Evolutionary conservation across 306 rosid species (phyloP).

Genomic region (Quercus aquifolioides): DNA sequence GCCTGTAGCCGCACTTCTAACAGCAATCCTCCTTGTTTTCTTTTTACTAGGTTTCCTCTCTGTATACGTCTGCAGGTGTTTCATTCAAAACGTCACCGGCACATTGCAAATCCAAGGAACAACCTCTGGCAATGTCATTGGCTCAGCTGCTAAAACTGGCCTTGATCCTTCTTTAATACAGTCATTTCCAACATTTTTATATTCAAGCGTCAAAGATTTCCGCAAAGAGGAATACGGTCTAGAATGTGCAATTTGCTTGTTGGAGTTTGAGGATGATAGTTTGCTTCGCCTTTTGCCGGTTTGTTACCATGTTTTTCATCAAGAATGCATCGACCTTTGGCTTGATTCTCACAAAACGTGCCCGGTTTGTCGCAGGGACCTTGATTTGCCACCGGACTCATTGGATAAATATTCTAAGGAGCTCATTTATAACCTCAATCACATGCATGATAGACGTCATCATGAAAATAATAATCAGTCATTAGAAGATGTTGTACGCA

Average conservation of each 20-base stretch:
- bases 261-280: constrained; percentile 59
- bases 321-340: constrained; percentile 80
- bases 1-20: constrained; percentile 35
- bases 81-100: constrained; percentile 20
- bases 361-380: constrained; percentile 71
- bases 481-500: constrained; percentile 13
- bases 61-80: constrained; percentile 46
- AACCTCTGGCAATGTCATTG: constrained; percentile 23
- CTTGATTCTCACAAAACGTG: constrained; percentile 67
- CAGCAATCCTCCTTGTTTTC: constrained; percentile 40
- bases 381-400: constrained; percentile 14
- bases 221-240: constrained; percentile 37
- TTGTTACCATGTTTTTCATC: constrained; percentile 78
- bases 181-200: constrained; percentile 54
- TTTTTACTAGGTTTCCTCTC: constrained; percentile 50
- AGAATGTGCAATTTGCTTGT: constrained; percentile 67
- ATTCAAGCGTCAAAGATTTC: constrained; percentile 48
- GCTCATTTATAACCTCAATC: not conserved
- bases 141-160: constrained; percentile 29
- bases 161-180: constrained; percentile 46
- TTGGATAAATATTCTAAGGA: constrained; percentile 6
- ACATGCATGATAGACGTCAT: not conserved
- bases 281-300: constrained; percentile 48
- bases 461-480: not conserved
- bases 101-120: constrained; percentile 32